A percentile compares a stretch with the other conserved stretches of the same genome.
Evolutionary conservation across 805 yeast species (phyloP).

Genomic region (Cyberlindnera maclurae): DNA sequence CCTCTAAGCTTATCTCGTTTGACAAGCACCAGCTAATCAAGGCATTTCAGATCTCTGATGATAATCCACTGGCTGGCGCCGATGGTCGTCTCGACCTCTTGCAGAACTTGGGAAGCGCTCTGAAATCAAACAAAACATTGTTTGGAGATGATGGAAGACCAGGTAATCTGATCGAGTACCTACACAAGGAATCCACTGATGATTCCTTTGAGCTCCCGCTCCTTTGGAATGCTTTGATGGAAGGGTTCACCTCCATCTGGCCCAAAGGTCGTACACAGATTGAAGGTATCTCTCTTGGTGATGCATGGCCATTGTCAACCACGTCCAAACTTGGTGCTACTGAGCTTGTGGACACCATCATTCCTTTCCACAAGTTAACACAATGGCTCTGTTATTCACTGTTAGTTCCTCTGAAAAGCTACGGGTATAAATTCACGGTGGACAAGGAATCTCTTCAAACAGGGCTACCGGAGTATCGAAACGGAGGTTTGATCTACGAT

Average conservation of each 20-base stretch:
- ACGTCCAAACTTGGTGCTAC: conserved; percentile 20
- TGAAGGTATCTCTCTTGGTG: conserved; percentile 49
- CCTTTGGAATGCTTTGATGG: conserved; percentile 50
- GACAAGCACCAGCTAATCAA: conserved; percentile 28
- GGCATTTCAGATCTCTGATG: conserved; percentile 42
- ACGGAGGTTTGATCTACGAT: conserved; percentile 59
- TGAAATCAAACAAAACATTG: conserved; percentile 30
- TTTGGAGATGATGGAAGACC: conserved; percentile 44
- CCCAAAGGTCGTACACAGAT: conserved; percentile 49
- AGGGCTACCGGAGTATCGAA: conserved; percentile 80
- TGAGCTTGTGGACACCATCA: conserved; percentile 32
- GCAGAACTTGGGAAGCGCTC: conserved; percentile 40
- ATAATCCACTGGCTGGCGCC: conserved; percentile 46
- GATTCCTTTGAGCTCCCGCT: conserved; percentile 35
- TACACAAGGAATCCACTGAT: conserved; percentile 21
- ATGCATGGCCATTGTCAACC: conserved; percentile 48
- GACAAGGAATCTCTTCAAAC: conserved; percentile 77
- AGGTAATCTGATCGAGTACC: conserved; percentile 47
- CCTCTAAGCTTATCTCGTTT: conserved; percentile 31
- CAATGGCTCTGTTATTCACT: conserved; percentile 64
- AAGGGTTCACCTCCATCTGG: conserved; percentile 54
- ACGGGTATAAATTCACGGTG: conserved; percentile 47
- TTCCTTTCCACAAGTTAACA: conserved; percentile 58
- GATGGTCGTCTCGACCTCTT: conserved; percentile 46
- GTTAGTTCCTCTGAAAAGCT: conserved; percentile 41